Evolutionary conservation across 371 early-diverging fungal species (phyloP).

Genomic region (Dentiscutata heterogama): DNA sequence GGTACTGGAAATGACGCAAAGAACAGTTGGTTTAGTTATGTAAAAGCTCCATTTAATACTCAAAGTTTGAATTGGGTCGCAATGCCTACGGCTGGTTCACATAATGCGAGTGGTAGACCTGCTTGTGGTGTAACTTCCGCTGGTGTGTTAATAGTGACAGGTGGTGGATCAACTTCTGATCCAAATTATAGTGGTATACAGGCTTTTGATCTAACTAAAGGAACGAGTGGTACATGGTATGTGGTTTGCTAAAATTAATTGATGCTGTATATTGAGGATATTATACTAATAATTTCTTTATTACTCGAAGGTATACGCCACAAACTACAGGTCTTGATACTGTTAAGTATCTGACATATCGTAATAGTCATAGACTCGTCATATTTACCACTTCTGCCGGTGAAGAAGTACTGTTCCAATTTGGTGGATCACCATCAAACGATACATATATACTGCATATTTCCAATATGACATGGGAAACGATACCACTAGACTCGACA

Average conservation of each 20-base stretch:
- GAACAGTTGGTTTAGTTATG: conserved; percentile 22
- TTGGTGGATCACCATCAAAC: not conserved
- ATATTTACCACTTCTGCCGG: no score
- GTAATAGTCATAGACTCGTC: no score
- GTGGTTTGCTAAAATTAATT: no score
- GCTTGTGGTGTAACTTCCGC: conserved; percentile 12
- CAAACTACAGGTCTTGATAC: no score
- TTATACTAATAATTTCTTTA: no score
- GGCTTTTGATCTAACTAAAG: conserved; percentile 14
- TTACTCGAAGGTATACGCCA: no score
- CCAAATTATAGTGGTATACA: not conserved
- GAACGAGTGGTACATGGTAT: not conserved
- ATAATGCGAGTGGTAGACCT: not conserved
- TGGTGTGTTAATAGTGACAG: conserved; percentile 16
- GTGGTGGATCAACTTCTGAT: not conserved
- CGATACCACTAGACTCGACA: not conserved
- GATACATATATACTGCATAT: conserved; percentile 33
- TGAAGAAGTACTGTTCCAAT: no score
- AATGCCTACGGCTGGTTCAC: not conserved
- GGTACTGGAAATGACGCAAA: not conserved
- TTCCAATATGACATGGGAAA: conserved; percentile 18
- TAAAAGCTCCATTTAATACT: not conserved
- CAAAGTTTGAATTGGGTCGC: conserved; percentile 1
- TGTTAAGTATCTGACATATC: no score
- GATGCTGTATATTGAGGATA: no score